Base-by-base conservation (phyloP, 2,329 filamentous ascomycete genomes). In the Botrytis paeoniae region DNA sequence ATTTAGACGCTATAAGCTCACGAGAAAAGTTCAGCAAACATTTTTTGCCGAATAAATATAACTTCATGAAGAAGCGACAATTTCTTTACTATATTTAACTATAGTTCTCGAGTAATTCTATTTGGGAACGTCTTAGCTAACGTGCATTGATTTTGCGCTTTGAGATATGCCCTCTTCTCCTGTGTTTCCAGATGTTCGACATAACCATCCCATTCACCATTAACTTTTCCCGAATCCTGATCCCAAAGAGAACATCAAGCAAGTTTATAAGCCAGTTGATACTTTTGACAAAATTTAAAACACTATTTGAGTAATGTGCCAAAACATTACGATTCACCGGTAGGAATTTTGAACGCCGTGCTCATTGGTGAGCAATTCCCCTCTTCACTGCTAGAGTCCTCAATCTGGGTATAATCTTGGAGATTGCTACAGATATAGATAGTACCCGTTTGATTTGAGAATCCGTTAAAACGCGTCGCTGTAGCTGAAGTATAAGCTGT, bases 401-500 rank as follows among this genome's bases (percentile, higher is more conserved):
- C 61, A 12, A n/a, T 37, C 25, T 41, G 37, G 1, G 60, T 16
- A 18, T 29, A 41, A 29, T 63, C 37, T n/a, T 63, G 16, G 25
- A 25, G 16, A 41, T n/a, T 39, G 25, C 60, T 63, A 63, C 60
- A 63, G 25, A 63, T 41, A n/a, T 63, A 63, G 25, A 63, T 43
- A 63, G 37, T 63, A 63, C 14, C 60, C 4, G 35, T 39, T 18
- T 63, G 37, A 20, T 39, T 63, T 16, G 60, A 63, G 25, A 63
- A 41, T 10, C 60, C 60, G 14, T 63, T 63, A 14, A 63, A 63
- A 9, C 37, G 16, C n/a, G 60, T 63, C 16, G 60, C 60, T 41
- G 60, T 63, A 63, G 37, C 60, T 63, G 60, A 63, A 63, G 60
- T 63, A 41, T 63, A 63, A 20, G 60, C 60, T 63, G 8, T 18